Conservation (phyloP, 768 basidiomycete genomes). For the Kwoniella bestiolae region DNA sequence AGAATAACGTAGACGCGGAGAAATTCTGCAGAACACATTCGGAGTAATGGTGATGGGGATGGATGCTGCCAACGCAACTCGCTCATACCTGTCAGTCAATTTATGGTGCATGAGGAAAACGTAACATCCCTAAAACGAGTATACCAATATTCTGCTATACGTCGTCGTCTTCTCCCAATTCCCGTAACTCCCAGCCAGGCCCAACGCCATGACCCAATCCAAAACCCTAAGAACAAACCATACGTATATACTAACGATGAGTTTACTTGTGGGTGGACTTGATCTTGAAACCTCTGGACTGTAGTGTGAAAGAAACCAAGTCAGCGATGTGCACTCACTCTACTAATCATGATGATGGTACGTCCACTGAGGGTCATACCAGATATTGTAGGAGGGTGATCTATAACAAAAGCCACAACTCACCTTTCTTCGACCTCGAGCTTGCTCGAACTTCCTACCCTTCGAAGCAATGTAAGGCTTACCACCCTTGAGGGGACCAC, state of each 20-base stretch:
- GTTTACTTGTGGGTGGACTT: constrained; percentile 56
- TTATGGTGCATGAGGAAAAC: constrained; percentile 31
- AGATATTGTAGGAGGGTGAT: too few species aligned
- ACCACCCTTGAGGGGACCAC: constrained; percentile 97
- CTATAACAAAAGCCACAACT: constrained; percentile 18
- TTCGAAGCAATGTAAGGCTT: constrained; percentile 95
- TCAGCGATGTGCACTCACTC: background rate
- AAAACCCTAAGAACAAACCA: background rate
- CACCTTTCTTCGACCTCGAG: constrained; percentile 92
- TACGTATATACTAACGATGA: background rate
- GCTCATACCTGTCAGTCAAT: constrained; percentile 11
- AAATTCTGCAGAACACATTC: too few species aligned
- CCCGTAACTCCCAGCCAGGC: background rate
- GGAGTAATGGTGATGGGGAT: too few species aligned
- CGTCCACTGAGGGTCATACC: too few species aligned
- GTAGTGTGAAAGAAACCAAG: background rate
- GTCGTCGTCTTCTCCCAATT: constrained; percentile 6
- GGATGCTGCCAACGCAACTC: too few species aligned
- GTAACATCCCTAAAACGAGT: constrained; percentile 22
- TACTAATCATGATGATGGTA: background rate
- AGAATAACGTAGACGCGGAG: too few species aligned
- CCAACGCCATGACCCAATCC: too few species aligned
- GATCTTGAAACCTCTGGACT: constrained; percentile 58
- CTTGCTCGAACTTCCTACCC: constrained; percentile 99
- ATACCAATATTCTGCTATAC: background rate